Evolutionary conservation across 1,284 basidiomycete genomes (phyloP).

Genomic region (Cronartium ribicola): DNA sequence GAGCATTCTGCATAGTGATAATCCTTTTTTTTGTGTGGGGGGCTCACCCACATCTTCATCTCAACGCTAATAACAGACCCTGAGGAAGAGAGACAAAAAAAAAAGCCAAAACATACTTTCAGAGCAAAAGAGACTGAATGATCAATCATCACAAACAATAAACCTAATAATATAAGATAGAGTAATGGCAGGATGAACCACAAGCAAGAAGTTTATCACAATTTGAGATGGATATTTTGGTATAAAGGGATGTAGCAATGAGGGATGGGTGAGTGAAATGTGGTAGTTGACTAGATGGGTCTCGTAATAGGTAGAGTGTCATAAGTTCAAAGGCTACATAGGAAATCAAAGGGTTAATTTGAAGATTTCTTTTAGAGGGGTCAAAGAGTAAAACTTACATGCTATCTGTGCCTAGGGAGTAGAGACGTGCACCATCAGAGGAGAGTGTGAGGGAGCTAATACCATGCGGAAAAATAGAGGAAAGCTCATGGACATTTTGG

Average conservation of each 20-base stretch:
- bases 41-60: too few species aligned
- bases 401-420: conserved; percentile 26
- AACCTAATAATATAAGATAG: neutral
- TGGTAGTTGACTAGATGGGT: conserved; percentile 1
- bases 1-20: too few species aligned
- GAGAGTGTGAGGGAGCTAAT: conserved; percentile 20
- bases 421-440: conserved; percentile 34
- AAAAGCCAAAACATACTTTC: too few species aligned
- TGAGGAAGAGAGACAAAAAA: too few species aligned
- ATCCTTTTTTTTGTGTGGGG: too few species aligned
- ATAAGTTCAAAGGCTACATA: conserved; percentile 12
- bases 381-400: conserved; percentile 12
- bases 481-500: neutral
- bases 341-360: too few species aligned
- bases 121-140: too few species aligned
- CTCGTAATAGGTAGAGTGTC: conserved; percentile 21
- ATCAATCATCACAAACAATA: too few species aligned
- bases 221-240: conserved; percentile 1
- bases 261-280: conserved; percentile 10
- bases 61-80: too few species aligned
- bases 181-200: neutral
- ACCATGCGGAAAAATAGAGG: conserved; percentile 8
- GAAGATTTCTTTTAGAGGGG: too few species aligned
- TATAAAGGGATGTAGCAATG: conserved; percentile 23
- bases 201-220: conserved; percentile 15